Base-by-base conservation (phyloP, 2,329 filamentous ascomycete genomes). In the Metarhizium brunneum region DNA sequence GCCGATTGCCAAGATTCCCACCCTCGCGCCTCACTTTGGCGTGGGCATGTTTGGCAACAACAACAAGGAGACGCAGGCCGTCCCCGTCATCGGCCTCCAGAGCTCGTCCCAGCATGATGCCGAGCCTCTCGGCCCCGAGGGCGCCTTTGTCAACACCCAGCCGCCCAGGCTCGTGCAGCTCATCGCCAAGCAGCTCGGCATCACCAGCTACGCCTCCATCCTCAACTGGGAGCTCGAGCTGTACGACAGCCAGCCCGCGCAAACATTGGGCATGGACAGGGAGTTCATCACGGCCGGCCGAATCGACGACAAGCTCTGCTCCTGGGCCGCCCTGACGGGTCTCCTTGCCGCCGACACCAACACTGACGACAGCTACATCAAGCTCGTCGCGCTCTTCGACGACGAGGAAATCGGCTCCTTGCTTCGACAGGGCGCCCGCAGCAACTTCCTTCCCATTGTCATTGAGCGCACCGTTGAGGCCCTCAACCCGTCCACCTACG, bases 191-290 rank as follows among this genome's bases (percentile, higher is more conserved):
- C 81, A 94, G 68, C 80, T 97, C n/a, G 83, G 83, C 35, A 82
- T 97, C 58, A 59, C 62, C 25, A 83, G 89, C 58, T 85, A 87
- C 68, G 81, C 78, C 62, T 82, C 79, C 53, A 96, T 99, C 60
- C 76, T 96, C 56, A 95, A 94, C 75, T 99, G 94, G 94, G 94
- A 99, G 68, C 83, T 97, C 42, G 94, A 99, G 73, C 85, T 99
- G 36, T 99, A 87, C 68, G 94, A 97, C 71, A 82, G 83, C 4
- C 91, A 96, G 69, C 89, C 92, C 8, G 92, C 92, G 1, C 84
- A 86, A 45, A 81, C 90, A 18, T 86, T 89, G 61, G 94, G 94
- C 13, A 71, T 99, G 56, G 89, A 95, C 64, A 90, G 87, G 68
- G 92, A 97, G 64, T 87, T 99, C 69, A 95, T 99, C 72, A 96